Conservation (phyloP, 148 eudicot genomes). For the Drosera capensis region DNA sequence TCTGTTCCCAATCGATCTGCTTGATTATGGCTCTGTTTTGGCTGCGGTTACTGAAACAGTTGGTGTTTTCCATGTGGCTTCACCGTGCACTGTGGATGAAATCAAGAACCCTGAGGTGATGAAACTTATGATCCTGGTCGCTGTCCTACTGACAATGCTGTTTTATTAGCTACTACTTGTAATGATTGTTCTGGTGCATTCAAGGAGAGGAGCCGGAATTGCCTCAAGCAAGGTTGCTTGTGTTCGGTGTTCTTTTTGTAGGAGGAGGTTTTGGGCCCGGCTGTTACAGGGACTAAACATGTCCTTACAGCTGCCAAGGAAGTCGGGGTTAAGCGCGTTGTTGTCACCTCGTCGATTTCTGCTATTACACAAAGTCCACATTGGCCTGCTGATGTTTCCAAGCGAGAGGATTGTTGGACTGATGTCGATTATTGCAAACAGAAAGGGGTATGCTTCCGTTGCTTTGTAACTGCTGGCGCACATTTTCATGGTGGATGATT, state of each 20-base stretch:
- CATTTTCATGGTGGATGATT: neutral
- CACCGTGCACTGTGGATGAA: conserved; percentile 54
- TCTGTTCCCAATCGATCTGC: conserved; percentile 71
- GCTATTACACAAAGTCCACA: conserved; percentile 57
- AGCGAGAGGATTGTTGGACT: conserved; percentile 78
- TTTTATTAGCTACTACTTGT: neutral
- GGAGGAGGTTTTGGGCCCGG: conserved; percentile 34
- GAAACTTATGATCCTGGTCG: neutral
- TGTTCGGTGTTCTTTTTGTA: neutral
- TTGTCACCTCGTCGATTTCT: conserved; percentile 66
- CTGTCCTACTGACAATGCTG: neutral
- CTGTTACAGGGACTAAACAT: conserved; percentile 62
- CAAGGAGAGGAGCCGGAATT: too few species aligned
- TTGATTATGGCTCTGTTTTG: conserved; percentile 51
- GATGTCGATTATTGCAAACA: conserved; percentile 60
- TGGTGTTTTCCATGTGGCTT: conserved; percentile 84
- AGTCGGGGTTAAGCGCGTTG: conserved; percentile 67
- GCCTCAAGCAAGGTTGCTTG: too few species aligned
- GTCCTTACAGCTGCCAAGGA: conserved; percentile 73
- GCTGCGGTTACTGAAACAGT: conserved; percentile 32
- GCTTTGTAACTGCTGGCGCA: too few species aligned
- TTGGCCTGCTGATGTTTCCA: conserved; percentile 57
- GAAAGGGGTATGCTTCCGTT: conserved; percentile 25
- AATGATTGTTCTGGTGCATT: too few species aligned
- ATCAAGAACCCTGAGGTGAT: conserved; percentile 73